Conservation (phyloP, 495 filamentous ascomycete species). For the Penicillium atrosanguineum region DNA sequence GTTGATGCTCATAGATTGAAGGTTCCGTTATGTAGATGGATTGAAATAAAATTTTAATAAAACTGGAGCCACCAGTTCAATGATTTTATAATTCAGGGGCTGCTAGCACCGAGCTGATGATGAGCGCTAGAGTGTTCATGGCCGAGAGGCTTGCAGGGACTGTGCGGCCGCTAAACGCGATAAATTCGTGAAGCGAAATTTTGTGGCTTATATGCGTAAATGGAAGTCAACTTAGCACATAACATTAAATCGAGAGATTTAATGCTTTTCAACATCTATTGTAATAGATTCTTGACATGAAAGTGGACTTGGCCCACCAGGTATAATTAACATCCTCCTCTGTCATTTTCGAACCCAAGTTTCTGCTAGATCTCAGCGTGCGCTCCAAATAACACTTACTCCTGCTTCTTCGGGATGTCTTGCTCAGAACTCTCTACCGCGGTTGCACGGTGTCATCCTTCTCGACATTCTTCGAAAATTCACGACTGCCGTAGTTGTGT, state of each 20-base stretch:
- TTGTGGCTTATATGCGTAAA: background rate
- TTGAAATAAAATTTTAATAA: background rate
- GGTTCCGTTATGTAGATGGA: background rate
- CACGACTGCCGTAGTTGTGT: background rate
- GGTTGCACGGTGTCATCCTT: background rate
- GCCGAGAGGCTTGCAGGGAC: background rate
- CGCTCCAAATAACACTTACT: background rate
- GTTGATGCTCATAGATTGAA: background rate
- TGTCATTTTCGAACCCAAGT: background rate
- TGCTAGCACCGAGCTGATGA: background rate
- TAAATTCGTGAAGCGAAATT: background rate
- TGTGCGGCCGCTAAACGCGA: background rate
- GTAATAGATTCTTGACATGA: too few species aligned
- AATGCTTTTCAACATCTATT: too few species aligned
- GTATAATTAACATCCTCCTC: background rate
- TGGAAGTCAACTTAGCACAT: background rate
- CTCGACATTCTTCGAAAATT: background rate
- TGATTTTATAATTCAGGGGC: background rate
- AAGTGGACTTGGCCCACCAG: too few species aligned
- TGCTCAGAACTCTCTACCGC: background rate
- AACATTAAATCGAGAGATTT: too few species aligned
- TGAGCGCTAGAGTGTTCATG: background rate
- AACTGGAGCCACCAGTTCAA: background rate
- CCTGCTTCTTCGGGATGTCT: background rate
- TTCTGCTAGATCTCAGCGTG: background rate